Evolutionary conservation across 768 basidiomycete genomes (phyloP).

Genomic region (Gautieria morchelliformis): DNA sequence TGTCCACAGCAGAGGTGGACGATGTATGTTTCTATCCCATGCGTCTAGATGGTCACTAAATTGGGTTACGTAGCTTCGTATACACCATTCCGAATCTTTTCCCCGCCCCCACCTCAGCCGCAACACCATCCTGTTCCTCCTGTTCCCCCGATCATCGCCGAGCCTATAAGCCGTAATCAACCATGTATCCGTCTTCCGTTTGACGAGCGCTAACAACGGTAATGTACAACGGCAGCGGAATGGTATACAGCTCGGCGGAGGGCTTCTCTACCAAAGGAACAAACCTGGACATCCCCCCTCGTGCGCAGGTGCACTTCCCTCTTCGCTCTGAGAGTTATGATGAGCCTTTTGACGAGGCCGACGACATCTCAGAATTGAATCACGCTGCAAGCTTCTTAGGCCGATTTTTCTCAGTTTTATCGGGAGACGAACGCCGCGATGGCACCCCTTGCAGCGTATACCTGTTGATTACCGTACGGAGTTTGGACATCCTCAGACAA

Average conservation of each 20-base stretch:
- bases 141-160: conserved; percentile 30
- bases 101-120: conserved; percentile 41
- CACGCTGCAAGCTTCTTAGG: not conserved
- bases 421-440: not conserved
- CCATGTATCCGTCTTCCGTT: not conserved
- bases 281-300: not conserved
- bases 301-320: conserved; percentile 14
- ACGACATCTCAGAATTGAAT: not conserved
- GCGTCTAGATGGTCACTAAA: not conserved
- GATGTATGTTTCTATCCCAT: not conserved
- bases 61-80: not conserved
- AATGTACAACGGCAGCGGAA: not conserved
- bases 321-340: not conserved
- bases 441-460: too few species aligned
- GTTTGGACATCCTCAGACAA: too few species aligned
- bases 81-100: conserved; percentile 1
- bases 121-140: conserved; percentile 37
- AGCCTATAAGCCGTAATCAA: conserved; percentile 21
- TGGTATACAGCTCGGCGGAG: conserved; percentile 5
- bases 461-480: too few species aligned
- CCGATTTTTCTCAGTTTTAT: not conserved
- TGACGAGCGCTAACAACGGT: not conserved
- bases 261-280: not conserved
- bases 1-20: not conserved
- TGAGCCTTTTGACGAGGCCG: not conserved